Conservation (phyloP, 129 eudicot genomes). For the Helichrysum umbraculigerum region DNA sequence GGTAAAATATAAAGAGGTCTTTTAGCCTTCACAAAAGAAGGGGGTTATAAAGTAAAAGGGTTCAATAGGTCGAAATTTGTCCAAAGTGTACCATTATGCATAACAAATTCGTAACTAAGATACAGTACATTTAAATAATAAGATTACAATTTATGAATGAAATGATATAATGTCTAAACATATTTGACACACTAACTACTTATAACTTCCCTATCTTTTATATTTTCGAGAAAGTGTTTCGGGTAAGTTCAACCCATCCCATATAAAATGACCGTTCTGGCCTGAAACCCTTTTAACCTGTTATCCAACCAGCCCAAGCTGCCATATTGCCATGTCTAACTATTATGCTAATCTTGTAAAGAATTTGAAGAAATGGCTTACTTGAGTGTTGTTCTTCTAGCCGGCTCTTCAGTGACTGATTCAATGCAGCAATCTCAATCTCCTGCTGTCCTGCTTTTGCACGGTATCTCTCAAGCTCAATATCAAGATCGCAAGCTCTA, state of each 20-base stretch:
- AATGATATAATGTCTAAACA: not conserved
- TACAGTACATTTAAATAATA: not conserved
- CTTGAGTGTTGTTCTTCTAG: slow-evolving; percentile 22
- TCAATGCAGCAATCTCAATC: slow-evolving; percentile 25
- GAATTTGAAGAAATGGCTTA: slow-evolving; percentile 14
- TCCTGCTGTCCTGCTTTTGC: slow-evolving; percentile 39
- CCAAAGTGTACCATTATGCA: not conserved
- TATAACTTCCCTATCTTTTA: not conserved
- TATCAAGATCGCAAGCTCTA: slow-evolving; percentile 31
- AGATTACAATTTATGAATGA: not conserved
- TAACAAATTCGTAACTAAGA: not conserved
- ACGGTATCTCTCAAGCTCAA: slow-evolving; percentile 37
- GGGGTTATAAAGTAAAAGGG: not conserved
- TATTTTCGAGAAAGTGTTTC: not conserved
- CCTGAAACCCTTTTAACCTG: not conserved
- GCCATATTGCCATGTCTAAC: not conserved
- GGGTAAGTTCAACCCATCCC: not conserved
- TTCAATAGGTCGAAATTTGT: not conserved
- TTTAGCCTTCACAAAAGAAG: not conserved
- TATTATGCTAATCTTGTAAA: not conserved
- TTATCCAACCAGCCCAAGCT: not conserved
- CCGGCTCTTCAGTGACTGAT: slow-evolving; percentile 13
- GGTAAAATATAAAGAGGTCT: not conserved
- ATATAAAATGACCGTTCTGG: not conserved
- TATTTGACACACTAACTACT: not conserved